Conservation (phyloP, 768 basidiomycete genomes). For the Coprinopsis strossmayeri region DNA sequence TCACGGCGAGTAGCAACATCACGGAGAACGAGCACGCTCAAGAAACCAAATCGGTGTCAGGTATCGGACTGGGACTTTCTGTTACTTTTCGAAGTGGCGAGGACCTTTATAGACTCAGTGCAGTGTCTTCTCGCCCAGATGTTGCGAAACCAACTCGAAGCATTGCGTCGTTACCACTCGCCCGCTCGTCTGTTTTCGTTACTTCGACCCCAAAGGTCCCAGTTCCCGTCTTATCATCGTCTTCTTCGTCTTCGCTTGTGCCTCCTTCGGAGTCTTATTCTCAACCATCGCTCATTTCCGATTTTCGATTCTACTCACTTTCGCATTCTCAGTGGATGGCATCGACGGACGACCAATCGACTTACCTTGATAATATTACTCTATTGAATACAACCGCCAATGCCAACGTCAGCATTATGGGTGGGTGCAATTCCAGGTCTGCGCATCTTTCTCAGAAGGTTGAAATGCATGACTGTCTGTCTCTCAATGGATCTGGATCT, state of each 20-base stretch:
- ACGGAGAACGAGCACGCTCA: not conserved
- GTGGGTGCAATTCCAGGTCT: not conserved
- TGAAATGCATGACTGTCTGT: no score
- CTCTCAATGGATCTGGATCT: no score
- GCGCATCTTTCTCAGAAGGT: not conserved
- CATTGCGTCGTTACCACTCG: not conserved
- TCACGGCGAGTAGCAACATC: not conserved
- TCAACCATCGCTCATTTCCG: not conserved
- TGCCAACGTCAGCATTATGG: not conserved
- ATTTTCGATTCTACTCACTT: not conserved
- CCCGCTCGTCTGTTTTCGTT: not conserved
- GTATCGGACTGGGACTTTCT: not conserved
- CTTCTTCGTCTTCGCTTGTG: not conserved
- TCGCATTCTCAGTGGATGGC: not conserved
- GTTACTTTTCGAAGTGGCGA: not conserved
- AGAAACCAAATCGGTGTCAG: no score
- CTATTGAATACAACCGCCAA: not conserved
- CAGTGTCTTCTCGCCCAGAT: not conserved
- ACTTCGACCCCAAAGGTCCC: not conserved
- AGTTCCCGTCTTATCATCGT: not conserved
- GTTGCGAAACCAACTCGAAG: not conserved
- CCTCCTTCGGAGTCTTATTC: not conserved
- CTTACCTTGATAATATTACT: not conserved
- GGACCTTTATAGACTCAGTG: not conserved
- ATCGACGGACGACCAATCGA: not conserved